Conservation (phyloP, 148 eudicot species). For the Persicaria tinctoria region DNA sequence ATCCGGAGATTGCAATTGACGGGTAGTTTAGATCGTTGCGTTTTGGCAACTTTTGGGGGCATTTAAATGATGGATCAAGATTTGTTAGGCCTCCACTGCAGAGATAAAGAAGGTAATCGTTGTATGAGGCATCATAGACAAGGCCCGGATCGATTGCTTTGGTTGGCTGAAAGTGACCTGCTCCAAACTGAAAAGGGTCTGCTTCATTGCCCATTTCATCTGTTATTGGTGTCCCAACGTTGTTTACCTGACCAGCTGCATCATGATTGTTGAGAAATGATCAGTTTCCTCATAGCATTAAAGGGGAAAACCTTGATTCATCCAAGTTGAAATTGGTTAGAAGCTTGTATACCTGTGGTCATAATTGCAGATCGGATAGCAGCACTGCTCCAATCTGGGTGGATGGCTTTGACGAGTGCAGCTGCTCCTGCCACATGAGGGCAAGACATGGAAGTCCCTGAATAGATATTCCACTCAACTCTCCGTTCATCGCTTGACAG, state of each 20-base stretch:
- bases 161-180: constrained; percentile 70
- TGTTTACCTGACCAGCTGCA: constrained; percentile 62
- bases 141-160: constrained; percentile 90
- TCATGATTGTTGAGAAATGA: background rate
- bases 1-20: constrained; percentile 50
- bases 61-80: constrained; percentile 37
- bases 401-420: constrained; percentile 65
- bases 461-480: constrained; percentile 53
- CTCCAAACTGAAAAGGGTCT: constrained; percentile 74
- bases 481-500: constrained; percentile 38
- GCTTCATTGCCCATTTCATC: constrained; percentile 47
- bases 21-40: constrained; percentile 57
- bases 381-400: constrained; percentile 77
- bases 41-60: constrained; percentile 43
- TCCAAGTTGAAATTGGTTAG: background rate
- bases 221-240: constrained; percentile 39
- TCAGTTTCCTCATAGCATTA: background rate
- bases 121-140: constrained; percentile 72
- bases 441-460: constrained; percentile 95
- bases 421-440: constrained; percentile 80
- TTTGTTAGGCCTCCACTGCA: constrained; percentile 37
- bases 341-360: constrained; percentile 43
- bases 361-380: constrained; percentile 86
- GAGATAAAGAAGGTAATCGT: constrained; percentile 62
- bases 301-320: background rate